phyloP scores from a whole-genome alignment of 106 monocot species.

The Dendrobium catenatum region DNA sequence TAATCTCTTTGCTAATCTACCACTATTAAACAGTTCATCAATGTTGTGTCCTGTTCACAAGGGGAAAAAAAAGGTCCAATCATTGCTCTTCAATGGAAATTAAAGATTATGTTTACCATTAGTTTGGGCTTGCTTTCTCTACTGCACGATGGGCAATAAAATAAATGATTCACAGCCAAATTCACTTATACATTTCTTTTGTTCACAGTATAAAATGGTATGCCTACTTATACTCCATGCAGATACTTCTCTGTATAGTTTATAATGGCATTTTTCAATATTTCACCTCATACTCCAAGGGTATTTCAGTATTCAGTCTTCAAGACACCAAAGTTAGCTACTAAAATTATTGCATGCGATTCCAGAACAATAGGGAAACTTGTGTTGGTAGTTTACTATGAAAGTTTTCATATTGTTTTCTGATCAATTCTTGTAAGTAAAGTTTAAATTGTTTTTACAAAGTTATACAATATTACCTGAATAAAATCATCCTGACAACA shows the following conservation, averaged over 20 bases:
- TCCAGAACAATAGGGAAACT: not conserved
- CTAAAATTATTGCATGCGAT: not conserved
- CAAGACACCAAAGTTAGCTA: not conserved
- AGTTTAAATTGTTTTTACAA: not conserved
- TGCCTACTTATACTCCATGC: not conserved
- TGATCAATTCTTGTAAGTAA: not conserved
- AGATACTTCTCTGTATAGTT: not conserved
- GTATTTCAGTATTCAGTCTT: not conserved
- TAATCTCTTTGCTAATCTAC: not conserved
- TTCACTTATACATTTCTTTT: not conserved
- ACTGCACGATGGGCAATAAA: not conserved
- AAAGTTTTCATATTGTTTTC: not conserved
- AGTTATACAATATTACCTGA: slow-evolving; percentile 41
- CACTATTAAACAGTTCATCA: not conserved
- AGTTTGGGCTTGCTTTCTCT: not conserved
- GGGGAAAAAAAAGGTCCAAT: not conserved
- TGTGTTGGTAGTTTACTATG: not conserved
- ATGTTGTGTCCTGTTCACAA: not conserved
- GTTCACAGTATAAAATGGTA: not conserved
- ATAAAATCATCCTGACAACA: slow-evolving; percentile 79
- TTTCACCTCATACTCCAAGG: not conserved
- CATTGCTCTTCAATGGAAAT: not conserved
- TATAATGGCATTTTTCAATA: not conserved
- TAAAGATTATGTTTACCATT: not conserved
- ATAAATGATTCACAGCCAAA: not conserved